Evolutionary conservation across 257 asterid genomes (phyloP).

Genomic region (Solanum tarapatanum): DNA sequence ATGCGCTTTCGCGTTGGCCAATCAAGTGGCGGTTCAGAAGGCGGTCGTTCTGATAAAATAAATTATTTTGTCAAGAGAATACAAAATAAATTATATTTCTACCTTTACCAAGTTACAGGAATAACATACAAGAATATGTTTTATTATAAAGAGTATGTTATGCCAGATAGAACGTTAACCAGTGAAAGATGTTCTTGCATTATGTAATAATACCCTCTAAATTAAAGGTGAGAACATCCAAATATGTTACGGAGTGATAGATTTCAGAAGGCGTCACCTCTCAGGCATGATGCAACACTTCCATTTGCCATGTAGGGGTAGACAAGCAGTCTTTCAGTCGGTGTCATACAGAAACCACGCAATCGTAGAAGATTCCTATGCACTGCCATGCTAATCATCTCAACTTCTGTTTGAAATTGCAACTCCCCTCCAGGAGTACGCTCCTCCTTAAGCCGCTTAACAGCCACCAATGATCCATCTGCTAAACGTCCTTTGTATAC

Average conservation of each 20-base stretch:
- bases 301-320: slow-evolving; percentile 53
- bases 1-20: slow-evolving; percentile 45
- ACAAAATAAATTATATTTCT: neutral
- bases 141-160: neutral
- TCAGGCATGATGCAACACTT: slow-evolving; percentile 45
- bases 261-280: slow-evolving; percentile 22
- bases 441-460: slow-evolving; percentile 43
- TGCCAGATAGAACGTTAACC: neutral
- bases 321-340: slow-evolving; percentile 43
- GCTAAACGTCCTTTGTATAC: slow-evolving; percentile 48
- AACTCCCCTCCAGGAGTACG: slow-evolving; percentile 55
- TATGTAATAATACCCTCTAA: neutral
- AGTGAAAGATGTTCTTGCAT: neutral
- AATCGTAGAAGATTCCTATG: slow-evolving; percentile 42
- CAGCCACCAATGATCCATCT: slow-evolving; percentile 45
- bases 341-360: slow-evolving; percentile 49
- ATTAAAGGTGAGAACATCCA: neutral
- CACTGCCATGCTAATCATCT: slow-evolving; percentile 52
- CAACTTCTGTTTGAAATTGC: slow-evolving; percentile 49
- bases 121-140: neutral
- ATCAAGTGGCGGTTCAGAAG: slow-evolving; percentile 37
- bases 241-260: neutral
- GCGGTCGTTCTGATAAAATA: slow-evolving; percentile 28
- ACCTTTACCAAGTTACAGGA: neutral
- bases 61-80: neutral